A percentile compares a stretch with the other conserved stretches of the same genome.
Conservation (phyloP, 441 rosid species). For the Croton laevigatus region DNA sequence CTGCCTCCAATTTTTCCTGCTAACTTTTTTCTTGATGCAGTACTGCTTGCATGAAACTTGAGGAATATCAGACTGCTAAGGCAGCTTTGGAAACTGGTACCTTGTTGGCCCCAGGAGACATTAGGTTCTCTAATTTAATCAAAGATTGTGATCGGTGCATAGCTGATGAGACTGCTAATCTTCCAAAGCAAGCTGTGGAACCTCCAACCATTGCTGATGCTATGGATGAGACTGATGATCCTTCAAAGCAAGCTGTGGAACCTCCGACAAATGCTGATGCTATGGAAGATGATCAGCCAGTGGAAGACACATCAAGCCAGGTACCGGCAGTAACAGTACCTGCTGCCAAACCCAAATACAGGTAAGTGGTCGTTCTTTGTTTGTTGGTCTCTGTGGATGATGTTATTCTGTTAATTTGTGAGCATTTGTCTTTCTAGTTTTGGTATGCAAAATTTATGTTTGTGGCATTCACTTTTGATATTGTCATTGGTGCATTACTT, state of each 20-base stretch:
- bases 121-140: constrained; percentile 55
- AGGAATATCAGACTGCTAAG: constrained; percentile 79
- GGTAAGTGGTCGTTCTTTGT: constrained; percentile 34
- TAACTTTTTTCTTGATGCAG: constrained; percentile 36
- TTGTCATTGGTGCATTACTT: not conserved
- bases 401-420: not conserved
- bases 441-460: not conserved
- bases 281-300: constrained; percentile 25
- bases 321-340: constrained; percentile 10
- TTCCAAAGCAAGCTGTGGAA: constrained; percentile 25
- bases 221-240: constrained; percentile 41
- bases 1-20: too few relatives aligned
- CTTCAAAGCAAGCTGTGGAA: constrained; percentile 23
- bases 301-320: constrained; percentile 18
- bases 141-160: constrained; percentile 60
- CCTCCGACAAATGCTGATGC: constrained; percentile 16
- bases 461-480: not conserved
- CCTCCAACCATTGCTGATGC: constrained; percentile 16
- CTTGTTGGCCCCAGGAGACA: constrained; percentile 43
- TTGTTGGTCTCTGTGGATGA: not conserved
- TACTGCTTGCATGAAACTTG: constrained; percentile 73
- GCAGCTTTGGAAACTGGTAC: constrained; percentile 69
- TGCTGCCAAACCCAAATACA: constrained; percentile 51
- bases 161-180: constrained; percentile 47
- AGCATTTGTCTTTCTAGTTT: not conserved